Evolutionary conservation across 2,329 filamentous ascomycete genomes (phyloP).

Genomic region (Lachnellula arida): DNA sequence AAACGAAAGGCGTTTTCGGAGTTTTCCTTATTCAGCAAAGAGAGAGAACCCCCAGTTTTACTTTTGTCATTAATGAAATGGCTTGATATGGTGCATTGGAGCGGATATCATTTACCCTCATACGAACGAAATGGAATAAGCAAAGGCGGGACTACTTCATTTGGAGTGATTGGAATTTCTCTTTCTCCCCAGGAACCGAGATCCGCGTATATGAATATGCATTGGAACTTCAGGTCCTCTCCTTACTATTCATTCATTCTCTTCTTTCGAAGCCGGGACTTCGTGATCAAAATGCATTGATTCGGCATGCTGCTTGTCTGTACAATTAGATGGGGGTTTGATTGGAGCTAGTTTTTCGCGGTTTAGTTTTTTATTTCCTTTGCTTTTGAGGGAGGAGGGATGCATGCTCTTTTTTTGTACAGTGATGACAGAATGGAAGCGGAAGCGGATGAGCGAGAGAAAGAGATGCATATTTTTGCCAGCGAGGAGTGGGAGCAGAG

Average conservation of each 20-base stretch:
- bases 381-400: neutral
- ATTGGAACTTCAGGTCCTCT: neutral
- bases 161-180: slow-evolving; percentile 14
- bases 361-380: slow-evolving; percentile 6
- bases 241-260: neutral
- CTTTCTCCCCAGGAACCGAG: too few species aligned
- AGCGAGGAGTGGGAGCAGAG: neutral
- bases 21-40: slow-evolving; percentile 1
- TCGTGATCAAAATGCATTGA: neutral
- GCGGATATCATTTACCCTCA: slow-evolving; percentile 5
- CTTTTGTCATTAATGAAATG: slow-evolving; percentile 14
- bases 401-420: slow-evolving; percentile 7
- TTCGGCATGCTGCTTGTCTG: slow-evolving; percentile 12
- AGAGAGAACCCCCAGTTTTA: too few species aligned
- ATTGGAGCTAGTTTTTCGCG: slow-evolving; percentile 6
- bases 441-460: neutral
- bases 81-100: slow-evolving; percentile 20
- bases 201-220: slow-evolving; percentile 1
- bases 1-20: slow-evolving; percentile 23
- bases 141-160: neutral
- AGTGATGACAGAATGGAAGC: slow-evolving; percentile 7
- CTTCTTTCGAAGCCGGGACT: neutral
- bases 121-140: neutral
- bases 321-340: slow-evolving; percentile 19
- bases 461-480: neutral